Evolutionary conservation across 2,329 filamentous ascomycete genomes (phyloP).

Genomic region (Capronia americana): DNA sequence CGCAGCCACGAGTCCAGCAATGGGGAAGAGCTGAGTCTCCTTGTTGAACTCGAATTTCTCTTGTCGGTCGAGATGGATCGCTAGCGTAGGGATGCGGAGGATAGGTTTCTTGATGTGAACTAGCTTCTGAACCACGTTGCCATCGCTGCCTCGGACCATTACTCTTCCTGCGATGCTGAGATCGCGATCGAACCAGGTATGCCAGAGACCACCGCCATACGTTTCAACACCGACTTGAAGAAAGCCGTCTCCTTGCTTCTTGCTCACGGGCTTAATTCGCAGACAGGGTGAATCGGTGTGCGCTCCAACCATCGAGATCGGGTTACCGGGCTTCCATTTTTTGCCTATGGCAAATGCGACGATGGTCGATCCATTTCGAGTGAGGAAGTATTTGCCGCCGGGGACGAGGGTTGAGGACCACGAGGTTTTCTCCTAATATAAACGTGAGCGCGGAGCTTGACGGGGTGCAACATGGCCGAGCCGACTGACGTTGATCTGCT

Average conservation of each 20-base stretch:
- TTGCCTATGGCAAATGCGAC: constrained; percentile 90
- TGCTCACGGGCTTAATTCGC: constrained; percentile 91
- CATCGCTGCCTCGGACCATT: constrained; percentile 76
- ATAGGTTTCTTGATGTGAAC: constrained; percentile 91
- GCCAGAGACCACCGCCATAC: constrained; percentile 96
- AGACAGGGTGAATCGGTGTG: constrained; percentile 95
- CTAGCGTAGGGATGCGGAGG: constrained; percentile 88
- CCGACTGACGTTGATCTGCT: constrained; percentile 70
- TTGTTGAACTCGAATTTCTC: constrained; percentile 93
- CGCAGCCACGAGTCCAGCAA: constrained; percentile 82
- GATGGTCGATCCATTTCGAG: constrained; percentile 89
- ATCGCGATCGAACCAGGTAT: constrained; percentile 97
- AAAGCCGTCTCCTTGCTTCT: constrained; percentile 84
- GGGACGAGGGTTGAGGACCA: constrained; percentile 81
- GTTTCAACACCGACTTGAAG: constrained; percentile 95
- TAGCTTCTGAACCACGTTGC: constrained; percentile 79
- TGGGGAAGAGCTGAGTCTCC: constrained; percentile 93
- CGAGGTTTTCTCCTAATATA: constrained; percentile 74
- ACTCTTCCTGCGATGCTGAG: constrained; percentile 87
- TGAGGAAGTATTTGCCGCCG: constrained; percentile 95
- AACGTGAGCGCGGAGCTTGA: neutral
- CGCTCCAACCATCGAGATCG: constrained; percentile 89
- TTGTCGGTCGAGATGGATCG: constrained; percentile 89
- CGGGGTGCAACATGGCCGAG: neutral
- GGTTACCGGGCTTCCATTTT: constrained; percentile 90